Base-by-base conservation (phyloP, 306 rosid genomes). In the Trichosanthes cucumerina region DNA sequence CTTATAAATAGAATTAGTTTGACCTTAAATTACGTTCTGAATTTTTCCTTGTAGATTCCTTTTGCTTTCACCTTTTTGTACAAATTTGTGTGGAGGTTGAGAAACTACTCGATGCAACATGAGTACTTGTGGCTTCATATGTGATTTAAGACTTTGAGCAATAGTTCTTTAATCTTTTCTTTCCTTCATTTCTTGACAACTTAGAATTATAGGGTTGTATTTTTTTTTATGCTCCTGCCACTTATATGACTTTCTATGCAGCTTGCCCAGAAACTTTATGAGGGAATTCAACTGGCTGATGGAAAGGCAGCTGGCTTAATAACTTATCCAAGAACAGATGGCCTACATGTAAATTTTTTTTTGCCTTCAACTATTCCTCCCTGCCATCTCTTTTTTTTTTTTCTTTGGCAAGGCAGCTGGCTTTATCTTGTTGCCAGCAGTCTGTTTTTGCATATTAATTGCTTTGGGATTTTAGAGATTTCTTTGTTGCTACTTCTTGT, bases 221-320 rank as follows among this genome's bases (percentile, higher is more conserved):
- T n/a, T 24, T 71, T 23, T 33, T 19, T 31, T 16, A 49, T 68
- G 46, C 36, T 78, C 69, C 59, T 72, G 23, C 75, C 76, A 83
- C 78, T 79, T 71, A 44, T 80, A 4, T 77, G 76, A 74, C 80
- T 59, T 77, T 85, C 53, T 41, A 52, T 90, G 90, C 97, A 92
- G 99, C 88, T 92, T 84, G 98, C 99, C 16, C 99, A 91, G 82
- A 91, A 92, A 83, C 98, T 95, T 65, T 95, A 95, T 11, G 99
- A 95, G 83, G 98, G 99, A 75, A 86, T 95, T 84, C 97, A 95
- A 71, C 88, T 95, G 43, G 82, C 93, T 58, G 89, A 90, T 78
- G 96, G 96, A 63, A 83, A 64, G 33, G 89, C 97, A 53, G 89
- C 80, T 43, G 99, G 99, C 82, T 77, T 95, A 85, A 95, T 91